A percentile compares a stretch with the other conserved stretches of the same genome.
Conservation (phyloP, 2,329 filamentous ascomycete species). For the Sclerotinia sclerotiorum region DNA sequence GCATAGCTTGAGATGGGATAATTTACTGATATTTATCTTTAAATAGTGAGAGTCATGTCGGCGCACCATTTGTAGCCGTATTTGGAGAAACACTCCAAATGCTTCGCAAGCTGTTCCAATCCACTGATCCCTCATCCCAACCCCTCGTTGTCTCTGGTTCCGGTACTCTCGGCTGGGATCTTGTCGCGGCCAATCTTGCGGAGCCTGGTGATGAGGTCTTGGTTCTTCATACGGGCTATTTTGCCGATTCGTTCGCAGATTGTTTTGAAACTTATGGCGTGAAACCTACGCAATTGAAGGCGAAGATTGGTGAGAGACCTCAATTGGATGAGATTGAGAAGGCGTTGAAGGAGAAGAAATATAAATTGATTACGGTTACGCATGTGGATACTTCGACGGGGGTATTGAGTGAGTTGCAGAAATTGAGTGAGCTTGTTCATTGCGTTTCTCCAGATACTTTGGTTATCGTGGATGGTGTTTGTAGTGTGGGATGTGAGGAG, state of each 20-base stretch:
- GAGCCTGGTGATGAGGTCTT: slow-evolving; percentile 88
- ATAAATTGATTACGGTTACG: slow-evolving; percentile 92
- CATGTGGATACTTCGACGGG: slow-evolving; percentile 98
- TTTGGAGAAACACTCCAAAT: slow-evolving; percentile 89
- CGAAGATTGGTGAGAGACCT: slow-evolving; percentile 82
- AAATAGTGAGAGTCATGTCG: slow-evolving; percentile 86
- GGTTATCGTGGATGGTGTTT: slow-evolving; percentile 91
- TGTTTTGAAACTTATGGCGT: slow-evolving; percentile 90
- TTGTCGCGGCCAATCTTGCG: slow-evolving; percentile 89
- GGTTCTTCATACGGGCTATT: slow-evolving; percentile 95
- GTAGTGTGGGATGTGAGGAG: slow-evolving; percentile 94
- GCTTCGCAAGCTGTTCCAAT: slow-evolving; percentile 93
- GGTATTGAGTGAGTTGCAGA: slow-evolving; percentile 87
- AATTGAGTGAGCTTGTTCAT: slow-evolving; percentile 78
- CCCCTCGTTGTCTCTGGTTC: slow-evolving; percentile 93
- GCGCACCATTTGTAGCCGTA: slow-evolving; percentile 79
- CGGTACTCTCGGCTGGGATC: slow-evolving; percentile 93
- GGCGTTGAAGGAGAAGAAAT: slow-evolving; percentile 84
- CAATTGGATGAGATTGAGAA: slow-evolving; percentile 85
- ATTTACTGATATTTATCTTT: slow-evolving; percentile 26
- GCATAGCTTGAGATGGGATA: not conserved
- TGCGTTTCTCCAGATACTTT: slow-evolving; percentile 88
- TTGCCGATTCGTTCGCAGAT: slow-evolving; percentile 90
- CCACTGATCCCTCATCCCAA: slow-evolving; percentile 75
- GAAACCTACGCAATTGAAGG: slow-evolving; percentile 85